Percentiles rank a stretch among this genome's conserved stretches.
Evolutionary conservation across 441 rosid species (phyloP).

Genomic region (Gossypium gossypioides): DNA sequence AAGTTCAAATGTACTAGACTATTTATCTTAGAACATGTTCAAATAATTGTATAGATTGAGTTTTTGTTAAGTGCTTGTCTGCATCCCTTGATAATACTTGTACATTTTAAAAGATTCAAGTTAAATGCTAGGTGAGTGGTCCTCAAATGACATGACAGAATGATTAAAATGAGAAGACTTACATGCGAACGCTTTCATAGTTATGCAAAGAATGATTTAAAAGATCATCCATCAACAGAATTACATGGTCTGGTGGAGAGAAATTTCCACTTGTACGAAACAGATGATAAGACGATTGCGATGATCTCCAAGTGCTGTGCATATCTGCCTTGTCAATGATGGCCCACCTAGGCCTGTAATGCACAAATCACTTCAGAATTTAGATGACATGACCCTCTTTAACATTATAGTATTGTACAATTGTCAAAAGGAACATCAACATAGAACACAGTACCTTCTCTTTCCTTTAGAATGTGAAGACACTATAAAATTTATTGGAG

Average conservation of each 20-base stretch:
- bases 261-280: slow-evolving; percentile 70
- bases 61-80: neutral
- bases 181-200: slow-evolving; percentile 95
- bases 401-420: slow-evolving; percentile 2
- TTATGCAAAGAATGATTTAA: slow-evolving; percentile 76
- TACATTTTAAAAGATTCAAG: neutral
- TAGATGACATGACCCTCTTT: slow-evolving; percentile 8
- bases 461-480: slow-evolving; percentile 80
- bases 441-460: slow-evolving; percentile 53
- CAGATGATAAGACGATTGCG: slow-evolving; percentile 91
- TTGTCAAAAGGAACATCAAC: slow-evolving; percentile 9
- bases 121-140: neutral
- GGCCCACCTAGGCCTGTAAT: slow-evolving; percentile 95
- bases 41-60: neutral
- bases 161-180: slow-evolving; percentile 35
- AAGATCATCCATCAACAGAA: slow-evolving; percentile 78
- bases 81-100: neutral
- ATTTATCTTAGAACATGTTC: neutral
- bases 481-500: slow-evolving; percentile 85
- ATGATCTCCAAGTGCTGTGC: slow-evolving; percentile 97
- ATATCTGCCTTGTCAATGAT: slow-evolving; percentile 89
- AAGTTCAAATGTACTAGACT: neutral
- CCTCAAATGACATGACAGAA: slow-evolving; percentile 11
- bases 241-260: slow-evolving; percentile 63
- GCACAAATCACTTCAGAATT: slow-evolving; percentile 17